Evolutionary conservation across 2,329 filamentous ascomycete genomes (phyloP), one percentile per base, ranked within the genome.

Genomic region (Colletotrichum sp.): DNA sequence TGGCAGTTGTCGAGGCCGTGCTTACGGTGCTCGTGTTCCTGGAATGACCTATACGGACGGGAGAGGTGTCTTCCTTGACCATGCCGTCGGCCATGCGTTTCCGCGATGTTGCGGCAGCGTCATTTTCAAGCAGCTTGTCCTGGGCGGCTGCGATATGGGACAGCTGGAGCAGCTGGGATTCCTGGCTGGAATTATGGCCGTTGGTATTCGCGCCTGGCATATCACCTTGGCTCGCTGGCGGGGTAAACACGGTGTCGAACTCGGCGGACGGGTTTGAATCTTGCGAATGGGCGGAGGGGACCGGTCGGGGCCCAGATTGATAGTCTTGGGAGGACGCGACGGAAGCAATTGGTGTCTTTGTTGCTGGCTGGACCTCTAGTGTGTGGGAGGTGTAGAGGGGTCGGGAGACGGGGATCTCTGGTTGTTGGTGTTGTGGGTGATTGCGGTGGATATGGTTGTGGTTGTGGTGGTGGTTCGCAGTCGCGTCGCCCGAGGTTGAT

Each of bases 81-180:
- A 91, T 88, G 57, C 95, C 95, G 81, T 94, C 93, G 39, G 95
- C 94, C 80, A 92, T 96, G 79, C 95, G 90, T 86, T 98, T 98
- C 77, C 92, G 91, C 49, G 89, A 88, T 39, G 82, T 79, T 13
- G 59, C 65, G n/a, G 60, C 24, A 26, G 72, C 36, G 81, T 86
- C 74, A 82, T 82, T 81, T 36, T 86, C 83, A 13, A 79, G 81
- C 80, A 91, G 87, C 81, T 87, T 88, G 78, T 89, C 85, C 81
- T 90, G 88, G 36, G 86, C 85, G 49, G 91, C 90, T 32, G 91
- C 91, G 71, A 92, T 85, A 77, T 91, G 87, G 7, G 91, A 92
- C n/a, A 92, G 84, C 76, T 90, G 89, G 18, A 90, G 85, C 64
- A 93, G 81, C 79, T 93, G 91, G 36, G 87, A 91, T 44, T 89